Conservation (phyloP, 192 early-diverging fungal genomes). For the Coemansia sp. region DNA sequence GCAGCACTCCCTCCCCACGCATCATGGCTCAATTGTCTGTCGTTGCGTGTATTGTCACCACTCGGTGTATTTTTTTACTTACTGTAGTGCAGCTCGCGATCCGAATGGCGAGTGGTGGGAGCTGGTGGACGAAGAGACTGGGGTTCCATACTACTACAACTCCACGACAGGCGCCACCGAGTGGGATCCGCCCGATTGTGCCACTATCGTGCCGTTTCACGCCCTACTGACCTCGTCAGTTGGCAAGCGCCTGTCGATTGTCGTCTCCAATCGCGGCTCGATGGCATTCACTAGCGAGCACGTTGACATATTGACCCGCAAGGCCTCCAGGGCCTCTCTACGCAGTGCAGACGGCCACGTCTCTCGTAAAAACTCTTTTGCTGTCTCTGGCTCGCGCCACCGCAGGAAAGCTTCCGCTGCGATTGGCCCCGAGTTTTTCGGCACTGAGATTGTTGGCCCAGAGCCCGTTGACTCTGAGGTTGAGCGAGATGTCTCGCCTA, state of each 20-base stretch:
- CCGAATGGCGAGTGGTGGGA: slow-evolving; percentile 96
- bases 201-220: slow-evolving; percentile 72
- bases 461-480: background rate
- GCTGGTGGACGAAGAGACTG: slow-evolving; percentile 81
- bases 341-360: slow-evolving; percentile 35
- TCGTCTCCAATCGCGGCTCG: slow-evolving; percentile 55
- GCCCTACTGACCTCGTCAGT: slow-evolving; percentile 74
- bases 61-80: slow-evolving; percentile 11
- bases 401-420: slow-evolving; percentile 3
- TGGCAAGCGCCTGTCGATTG: slow-evolving; percentile 75
- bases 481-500: background rate
- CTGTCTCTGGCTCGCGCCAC: slow-evolving; percentile 11
- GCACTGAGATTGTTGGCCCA: background rate
- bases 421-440: background rate
- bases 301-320: slow-evolving; percentile 31
- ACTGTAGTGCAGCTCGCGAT: slow-evolving; percentile 66
- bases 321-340: slow-evolving; percentile 43
- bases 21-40: background rate
- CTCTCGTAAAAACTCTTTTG: slow-evolving; percentile 45
- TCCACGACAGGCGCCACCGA: slow-evolving; percentile 82
- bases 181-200: slow-evolving; percentile 78
- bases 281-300: slow-evolving; percentile 45
- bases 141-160: slow-evolving; percentile 93
- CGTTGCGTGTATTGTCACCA: background rate
- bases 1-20: slow-evolving; percentile 10